A percentile compares a stretch with the other conserved stretches of the same genome.
Evolutionary conservation across 495 filamentous ascomycete genomes (phyloP).

Genomic region (Podospora fimiseda): DNA sequence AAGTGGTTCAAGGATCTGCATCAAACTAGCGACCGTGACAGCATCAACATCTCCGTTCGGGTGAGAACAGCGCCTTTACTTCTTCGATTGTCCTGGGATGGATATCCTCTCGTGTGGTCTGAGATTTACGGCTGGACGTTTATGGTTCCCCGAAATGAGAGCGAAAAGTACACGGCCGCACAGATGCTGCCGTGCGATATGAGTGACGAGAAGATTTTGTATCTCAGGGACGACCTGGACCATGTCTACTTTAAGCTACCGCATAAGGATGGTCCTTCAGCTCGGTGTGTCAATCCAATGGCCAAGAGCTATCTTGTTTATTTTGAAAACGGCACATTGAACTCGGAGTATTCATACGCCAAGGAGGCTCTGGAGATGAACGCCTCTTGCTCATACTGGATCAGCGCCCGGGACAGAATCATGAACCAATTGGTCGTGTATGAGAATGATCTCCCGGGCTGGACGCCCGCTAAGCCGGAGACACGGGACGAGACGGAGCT

Average conservation of each 20-base stretch:
- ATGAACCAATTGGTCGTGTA: conserved; percentile 92
- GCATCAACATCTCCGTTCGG: conserved; percentile 76
- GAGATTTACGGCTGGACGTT: conserved; percentile 91
- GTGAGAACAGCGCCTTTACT: conserved; percentile 83
- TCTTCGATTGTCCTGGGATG: conserved; percentile 81
- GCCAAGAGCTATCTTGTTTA: conserved; percentile 86
- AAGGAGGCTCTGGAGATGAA: conserved; percentile 98
- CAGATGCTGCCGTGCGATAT: conserved; percentile 70
- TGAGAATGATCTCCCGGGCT: conserved; percentile 47
- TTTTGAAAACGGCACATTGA: conserved; percentile 82
- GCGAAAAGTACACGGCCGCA: conserved; percentile 58
- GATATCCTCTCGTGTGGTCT: conserved; percentile 84
- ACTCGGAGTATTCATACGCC: conserved; percentile 80
- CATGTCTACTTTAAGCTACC: conserved; percentile 86
- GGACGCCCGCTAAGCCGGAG: not conserved
- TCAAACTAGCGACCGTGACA: conserved; percentile 48
- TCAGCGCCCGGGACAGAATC: conserved; percentile 86
- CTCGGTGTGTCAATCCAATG: conserved; percentile 76
- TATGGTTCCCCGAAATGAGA: conserved; percentile 59
- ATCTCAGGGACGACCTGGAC: conserved; percentile 57
- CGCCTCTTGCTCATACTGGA: conserved; percentile 97
- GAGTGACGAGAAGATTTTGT: conserved; percentile 59
- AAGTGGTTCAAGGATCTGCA: conserved; percentile 95
- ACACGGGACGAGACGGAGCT: too few relatives aligned
- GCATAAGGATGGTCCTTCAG: conserved; percentile 86